Percentiles rank a stretch among this genome's conserved stretches.
phyloP scores from a whole-genome alignment of 768 basidiomycete genomes.

The Auricularia sp. region DNA sequence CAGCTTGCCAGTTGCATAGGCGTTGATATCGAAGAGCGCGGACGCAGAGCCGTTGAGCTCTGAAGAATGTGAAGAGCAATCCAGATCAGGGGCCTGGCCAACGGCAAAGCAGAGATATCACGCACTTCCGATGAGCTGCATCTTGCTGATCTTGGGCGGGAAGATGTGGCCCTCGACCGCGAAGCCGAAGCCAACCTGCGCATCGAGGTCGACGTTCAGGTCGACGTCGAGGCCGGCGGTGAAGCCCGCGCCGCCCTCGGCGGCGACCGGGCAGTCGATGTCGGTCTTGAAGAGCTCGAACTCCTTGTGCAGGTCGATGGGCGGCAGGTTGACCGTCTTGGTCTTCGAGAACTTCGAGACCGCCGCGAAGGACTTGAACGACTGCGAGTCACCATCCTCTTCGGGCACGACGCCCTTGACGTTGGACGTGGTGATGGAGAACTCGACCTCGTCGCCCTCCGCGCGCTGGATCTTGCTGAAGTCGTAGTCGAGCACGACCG shows the following conservation, averaged over 20 bases:
- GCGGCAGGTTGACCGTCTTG: constrained; percentile 12
- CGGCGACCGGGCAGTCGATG: constrained; percentile 15
- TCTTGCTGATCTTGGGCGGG: constrained; percentile 31
- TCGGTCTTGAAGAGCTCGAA: constrained; percentile 24
- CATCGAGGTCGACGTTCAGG: constrained; percentile 24
- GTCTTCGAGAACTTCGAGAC: neutral
- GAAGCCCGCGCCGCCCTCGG: constrained; percentile 6
- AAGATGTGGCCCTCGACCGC: constrained; percentile 25
- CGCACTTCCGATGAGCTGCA: constrained; percentile 28
- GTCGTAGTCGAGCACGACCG: constrained; percentile 2
- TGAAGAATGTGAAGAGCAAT: neutral
- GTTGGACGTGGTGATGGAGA: neutral
- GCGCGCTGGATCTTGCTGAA: neutral
- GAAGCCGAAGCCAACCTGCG: constrained; percentile 19
- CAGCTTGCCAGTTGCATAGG: constrained; percentile 23
- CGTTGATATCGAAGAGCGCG: constrained; percentile 1
- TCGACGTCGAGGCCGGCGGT: constrained; percentile 11
- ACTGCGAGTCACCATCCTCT: neutral
- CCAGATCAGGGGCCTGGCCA: constrained; percentile 20
- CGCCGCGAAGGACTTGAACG: neutral
- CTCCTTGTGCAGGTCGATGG: constrained; percentile 24
- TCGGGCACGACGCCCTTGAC: neutral
- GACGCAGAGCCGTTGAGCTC: constrained; percentile 1
- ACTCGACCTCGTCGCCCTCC: neutral
- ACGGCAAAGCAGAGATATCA: constrained; percentile 5